A percentile compares a stretch with the other conserved stretches of the same genome.
Evolutionary conservation across 1,139 yeast genomes (phyloP).

Genomic region (Blastobotrys persicus): DNA sequence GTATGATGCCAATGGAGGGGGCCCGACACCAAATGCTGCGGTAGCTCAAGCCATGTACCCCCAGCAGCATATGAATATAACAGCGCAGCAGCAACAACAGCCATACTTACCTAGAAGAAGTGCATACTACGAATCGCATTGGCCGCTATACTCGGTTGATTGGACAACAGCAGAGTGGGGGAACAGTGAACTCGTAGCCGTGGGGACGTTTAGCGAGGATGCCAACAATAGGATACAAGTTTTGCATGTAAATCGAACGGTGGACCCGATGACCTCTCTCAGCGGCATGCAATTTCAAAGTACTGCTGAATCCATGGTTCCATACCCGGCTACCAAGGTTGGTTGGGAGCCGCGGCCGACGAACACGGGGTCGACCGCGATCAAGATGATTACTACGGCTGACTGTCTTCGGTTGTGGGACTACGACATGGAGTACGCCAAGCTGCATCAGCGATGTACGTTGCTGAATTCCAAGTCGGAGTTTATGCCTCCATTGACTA

Average conservation of each 20-base stretch:
- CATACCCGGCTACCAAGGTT: slow-evolving; percentile 65
- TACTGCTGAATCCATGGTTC: slow-evolving; percentile 53
- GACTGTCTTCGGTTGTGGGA: slow-evolving; percentile 71
- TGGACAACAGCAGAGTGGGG: slow-evolving; percentile 52
- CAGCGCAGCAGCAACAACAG: slow-evolving; percentile 7
- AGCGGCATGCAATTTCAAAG: slow-evolving; percentile 27
- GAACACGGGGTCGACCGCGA: slow-evolving; percentile 9
- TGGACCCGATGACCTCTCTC: slow-evolving; percentile 15
- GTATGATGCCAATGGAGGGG: slow-evolving; percentile 13
- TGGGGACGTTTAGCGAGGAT: slow-evolving; percentile 72
- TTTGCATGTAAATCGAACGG: slow-evolving; percentile 27
- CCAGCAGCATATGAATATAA: background rate
- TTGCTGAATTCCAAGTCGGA: slow-evolving; percentile 42
- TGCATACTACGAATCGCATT: slow-evolving; percentile 57
- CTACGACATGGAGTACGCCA: slow-evolving; percentile 41
- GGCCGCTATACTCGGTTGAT: slow-evolving; percentile 65
- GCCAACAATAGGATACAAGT: slow-evolving; percentile 45
- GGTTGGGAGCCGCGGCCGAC: slow-evolving; percentile 63
- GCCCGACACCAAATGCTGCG: background rate
- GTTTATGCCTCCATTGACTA: slow-evolving; percentile 61
- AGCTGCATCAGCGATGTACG: slow-evolving; percentile 42
- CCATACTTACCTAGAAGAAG: slow-evolving; percentile 37
- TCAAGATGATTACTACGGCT: slow-evolving; percentile 62
- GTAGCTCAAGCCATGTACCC: background rate
- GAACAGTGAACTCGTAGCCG: slow-evolving; percentile 54